A percentile compares a stretch with the other conserved stretches of the same genome.
These are phyloP conservation scores for Eucalyptus paniculata DNA, from an alignment of 345 rosid species.

Conservation along the genomic window DNA sequence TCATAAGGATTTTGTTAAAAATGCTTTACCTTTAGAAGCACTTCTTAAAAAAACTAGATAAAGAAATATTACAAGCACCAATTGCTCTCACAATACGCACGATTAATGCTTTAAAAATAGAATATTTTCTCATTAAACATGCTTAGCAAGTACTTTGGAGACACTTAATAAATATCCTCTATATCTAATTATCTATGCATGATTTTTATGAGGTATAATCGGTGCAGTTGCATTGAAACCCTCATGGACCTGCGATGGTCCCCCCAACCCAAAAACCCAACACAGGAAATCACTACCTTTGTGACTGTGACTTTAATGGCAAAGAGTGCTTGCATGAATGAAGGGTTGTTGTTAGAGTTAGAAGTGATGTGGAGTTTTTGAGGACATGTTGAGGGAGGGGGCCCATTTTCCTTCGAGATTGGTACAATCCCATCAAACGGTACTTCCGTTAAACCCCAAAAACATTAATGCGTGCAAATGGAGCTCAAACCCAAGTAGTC, in stretches of 20 bases:
- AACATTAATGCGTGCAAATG: background rate
- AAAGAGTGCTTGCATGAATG: constrained; percentile 17
- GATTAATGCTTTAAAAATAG: background rate
- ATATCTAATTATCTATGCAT: background rate
- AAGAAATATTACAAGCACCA: background rate
- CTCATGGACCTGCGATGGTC: constrained; percentile 5
- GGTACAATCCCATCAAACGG: constrained; percentile 17
- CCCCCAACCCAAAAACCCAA: background rate
- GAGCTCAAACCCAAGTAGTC: background rate
- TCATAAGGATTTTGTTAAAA: background rate
- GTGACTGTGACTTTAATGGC: constrained; percentile 33
- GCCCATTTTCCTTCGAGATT: constrained; percentile 6
- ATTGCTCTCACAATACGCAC: background rate
- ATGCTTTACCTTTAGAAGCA: background rate
- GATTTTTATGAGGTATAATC: background rate
- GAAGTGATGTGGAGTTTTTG: background rate
- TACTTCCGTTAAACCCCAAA: constrained; percentile 22
- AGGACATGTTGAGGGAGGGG: constrained; percentile 8
- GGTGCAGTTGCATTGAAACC: constrained; percentile 23
- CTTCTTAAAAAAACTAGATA: background rate
- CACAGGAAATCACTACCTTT: constrained; percentile 11
- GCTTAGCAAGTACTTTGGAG: background rate
- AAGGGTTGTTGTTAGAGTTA: constrained; percentile 2
- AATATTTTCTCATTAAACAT: background rate
- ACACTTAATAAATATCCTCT: background rate